Conservation (phyloP, 1,284 basidiomycete genomes). For the Rhodotorula sp. region DNA sequence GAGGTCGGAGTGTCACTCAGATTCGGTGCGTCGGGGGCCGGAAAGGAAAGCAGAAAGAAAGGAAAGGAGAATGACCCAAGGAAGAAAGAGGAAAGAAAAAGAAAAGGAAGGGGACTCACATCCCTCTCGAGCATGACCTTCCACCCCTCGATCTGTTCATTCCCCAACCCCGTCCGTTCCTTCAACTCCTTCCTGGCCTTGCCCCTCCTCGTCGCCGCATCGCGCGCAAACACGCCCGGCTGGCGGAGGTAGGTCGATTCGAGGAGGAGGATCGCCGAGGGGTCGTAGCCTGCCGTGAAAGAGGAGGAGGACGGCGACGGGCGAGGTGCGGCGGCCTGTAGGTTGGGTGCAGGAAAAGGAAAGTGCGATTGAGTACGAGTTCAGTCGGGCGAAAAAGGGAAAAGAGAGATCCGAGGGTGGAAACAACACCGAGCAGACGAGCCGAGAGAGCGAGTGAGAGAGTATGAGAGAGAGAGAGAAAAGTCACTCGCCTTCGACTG, state of each 20-base stretch:
- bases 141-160: slow-evolving; percentile 88
- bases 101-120: slow-evolving; percentile 55
- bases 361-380: too few relatives aligned
- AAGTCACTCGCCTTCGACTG: neutral
- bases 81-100: neutral
- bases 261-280: slow-evolving; percentile 52
- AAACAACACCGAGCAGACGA: too few relatives aligned
- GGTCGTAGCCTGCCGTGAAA: neutral
- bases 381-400: too few relatives aligned
- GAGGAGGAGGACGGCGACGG: neutral
- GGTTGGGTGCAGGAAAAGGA: too few relatives aligned
- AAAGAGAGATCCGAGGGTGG: too few relatives aligned
- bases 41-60: too few relatives aligned
- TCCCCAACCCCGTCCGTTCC: slow-evolving; percentile 65
- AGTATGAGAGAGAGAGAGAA: neutral
- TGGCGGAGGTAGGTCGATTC: slow-evolving; percentile 73
- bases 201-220: slow-evolving; percentile 66
- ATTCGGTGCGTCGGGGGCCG: too few relatives aligned
- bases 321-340: neutral
- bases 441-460: neutral
- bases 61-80: neutral
- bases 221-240: slow-evolving; percentile 71
- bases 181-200: slow-evolving; percentile 65
- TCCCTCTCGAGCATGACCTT: slow-evolving; percentile 78
- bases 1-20: too few relatives aligned